Evolutionary conservation across 1,139 yeast species (phyloP), one percentile per base, ranked within the genome.

Genomic region (Blastobotrys proliferans): DNA sequence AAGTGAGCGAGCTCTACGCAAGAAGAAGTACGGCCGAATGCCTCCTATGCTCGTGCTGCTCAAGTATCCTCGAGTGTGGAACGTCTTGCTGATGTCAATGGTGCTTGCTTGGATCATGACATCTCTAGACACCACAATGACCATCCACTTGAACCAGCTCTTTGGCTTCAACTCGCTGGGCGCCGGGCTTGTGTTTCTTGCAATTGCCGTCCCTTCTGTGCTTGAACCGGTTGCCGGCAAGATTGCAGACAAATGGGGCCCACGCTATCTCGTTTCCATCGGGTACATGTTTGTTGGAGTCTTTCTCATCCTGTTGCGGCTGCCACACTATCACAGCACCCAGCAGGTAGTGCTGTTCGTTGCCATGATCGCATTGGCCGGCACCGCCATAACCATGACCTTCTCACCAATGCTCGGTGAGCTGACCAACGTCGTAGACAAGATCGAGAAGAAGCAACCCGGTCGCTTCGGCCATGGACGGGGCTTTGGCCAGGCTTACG

Each of bases 401-500:
- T 40, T 62, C 30, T 49, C 66, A 1, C 59, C 67, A 1, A 40
- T 55, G 25, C 51, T 63, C 54, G 60, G 58, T 4, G 69, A 65
- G 33, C 50, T 64, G 37, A 47, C 66, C 14, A 46, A 49, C n/a
- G 54, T 52, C 1, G 56, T 55, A 19, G 50, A 56, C 16, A 50
- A 45, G 22, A 51, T 56, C 11, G 67, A 62, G 28, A 39, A 48
- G 1, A 36, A 46, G 34, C 40, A 44, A 6, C 68, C 68, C 1
- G 67, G 67, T 3, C 46, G 48, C 10, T 56, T 60, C 33, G 68
- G 68, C 4, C 45, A 49, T 10, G 61, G 63, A 5, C 58, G 58
- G 35, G 68, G 67, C 3, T 56, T 51, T 32, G 68, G 66, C 4
- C 66, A 63, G 38, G 66, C 61, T 1, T 65, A 62, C 40, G 67